phyloP scores from a whole-genome alignment of 2,329 filamentous ascomycete species.

The Westerdykella aurantiaca region DNA sequence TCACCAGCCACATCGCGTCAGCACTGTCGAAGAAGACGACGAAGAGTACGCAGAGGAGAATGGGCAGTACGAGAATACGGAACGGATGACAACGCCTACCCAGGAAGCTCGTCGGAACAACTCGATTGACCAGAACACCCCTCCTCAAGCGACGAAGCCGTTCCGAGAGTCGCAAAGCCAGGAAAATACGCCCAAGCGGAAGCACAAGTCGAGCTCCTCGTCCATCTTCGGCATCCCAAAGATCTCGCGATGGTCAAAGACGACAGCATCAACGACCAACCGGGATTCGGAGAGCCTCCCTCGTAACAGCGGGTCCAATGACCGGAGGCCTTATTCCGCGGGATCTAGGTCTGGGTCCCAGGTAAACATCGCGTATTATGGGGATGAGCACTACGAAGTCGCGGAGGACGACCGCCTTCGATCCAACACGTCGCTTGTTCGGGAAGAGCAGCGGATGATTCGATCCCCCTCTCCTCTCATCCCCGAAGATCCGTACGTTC shows the following conservation, averaged over 20 bases:
- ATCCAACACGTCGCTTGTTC: constrained; percentile 35
- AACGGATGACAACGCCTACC: constrained; percentile 57
- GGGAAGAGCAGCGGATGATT: constrained; percentile 21
- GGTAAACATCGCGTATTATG: constrained; percentile 56
- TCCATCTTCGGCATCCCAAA: constrained; percentile 71
- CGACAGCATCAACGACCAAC: constrained; percentile 70
- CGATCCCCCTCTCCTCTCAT: constrained; percentile 50
- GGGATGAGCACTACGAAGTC: constrained; percentile 56
- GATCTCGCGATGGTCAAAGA: constrained; percentile 96
- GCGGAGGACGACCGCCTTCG: constrained; percentile 53
- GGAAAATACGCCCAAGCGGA: constrained; percentile 76
- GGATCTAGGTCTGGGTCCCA: constrained; percentile 76
- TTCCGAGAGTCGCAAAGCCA: constrained; percentile 54
- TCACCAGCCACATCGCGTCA: constrained; percentile 69
- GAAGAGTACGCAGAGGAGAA: constrained; percentile 65
- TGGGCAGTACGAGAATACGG: constrained; percentile 55
- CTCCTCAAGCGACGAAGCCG: constrained; percentile 46
- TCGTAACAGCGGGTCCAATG: constrained; percentile 53
- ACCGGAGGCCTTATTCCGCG: constrained; percentile 58
- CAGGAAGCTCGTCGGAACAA: constrained; percentile 44
- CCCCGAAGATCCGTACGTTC: constrained; percentile 41
- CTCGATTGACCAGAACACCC: constrained; percentile 39
- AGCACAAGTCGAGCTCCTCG: constrained; percentile 81
- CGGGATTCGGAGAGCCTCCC: constrained; percentile 66
- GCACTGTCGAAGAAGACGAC: constrained; percentile 81